Evolutionary conservation across 1,139 yeast genomes (phyloP).

Genomic region (Pneumocystis sp.): DNA sequence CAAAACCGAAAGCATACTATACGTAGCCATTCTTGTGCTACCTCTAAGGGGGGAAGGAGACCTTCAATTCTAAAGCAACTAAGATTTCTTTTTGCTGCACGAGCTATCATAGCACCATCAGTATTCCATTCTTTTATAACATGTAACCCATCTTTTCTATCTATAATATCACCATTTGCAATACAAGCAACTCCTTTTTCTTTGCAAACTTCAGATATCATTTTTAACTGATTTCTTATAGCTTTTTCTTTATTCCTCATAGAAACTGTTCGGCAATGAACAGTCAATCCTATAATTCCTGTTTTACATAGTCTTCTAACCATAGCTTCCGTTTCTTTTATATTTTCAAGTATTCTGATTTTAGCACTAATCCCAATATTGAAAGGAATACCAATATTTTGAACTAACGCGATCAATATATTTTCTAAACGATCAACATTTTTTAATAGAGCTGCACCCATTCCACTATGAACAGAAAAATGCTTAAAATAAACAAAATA

Average conservation of each 20-base stretch:
- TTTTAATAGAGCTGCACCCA: slow-evolving; percentile 85
- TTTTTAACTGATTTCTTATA: slow-evolving; percentile 43
- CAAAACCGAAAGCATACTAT: not conserved
- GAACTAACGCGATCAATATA: slow-evolving; percentile 53
- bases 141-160: slow-evolving; percentile 39
- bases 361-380: slow-evolving; percentile 78
- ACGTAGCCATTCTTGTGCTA: slow-evolving; percentile 39
- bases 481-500: slow-evolving; percentile 13
- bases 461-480: slow-evolving; percentile 68
- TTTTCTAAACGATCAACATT: slow-evolving; percentile 66
- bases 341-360: slow-evolving; percentile 56
- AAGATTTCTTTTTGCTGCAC: slow-evolving; percentile 76
- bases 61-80: slow-evolving; percentile 40
- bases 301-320: slow-evolving; percentile 55
- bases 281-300: slow-evolving; percentile 70
- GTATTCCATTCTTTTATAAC: slow-evolving; percentile 40
- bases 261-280: slow-evolving; percentile 76
- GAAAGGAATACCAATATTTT: slow-evolving; percentile 62
- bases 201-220: slow-evolving; percentile 47
- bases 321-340: slow-evolving; percentile 45
- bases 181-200: slow-evolving; percentile 54
- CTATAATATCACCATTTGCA: slow-evolving; percentile 62
- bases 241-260: slow-evolving; percentile 86
- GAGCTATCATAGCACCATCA: slow-evolving; percentile 86
- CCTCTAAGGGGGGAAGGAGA: slow-evolving; percentile 22